Conservation (phyloP, 345 rosid genomes). For the Aquilaria yunnanensis region DNA sequence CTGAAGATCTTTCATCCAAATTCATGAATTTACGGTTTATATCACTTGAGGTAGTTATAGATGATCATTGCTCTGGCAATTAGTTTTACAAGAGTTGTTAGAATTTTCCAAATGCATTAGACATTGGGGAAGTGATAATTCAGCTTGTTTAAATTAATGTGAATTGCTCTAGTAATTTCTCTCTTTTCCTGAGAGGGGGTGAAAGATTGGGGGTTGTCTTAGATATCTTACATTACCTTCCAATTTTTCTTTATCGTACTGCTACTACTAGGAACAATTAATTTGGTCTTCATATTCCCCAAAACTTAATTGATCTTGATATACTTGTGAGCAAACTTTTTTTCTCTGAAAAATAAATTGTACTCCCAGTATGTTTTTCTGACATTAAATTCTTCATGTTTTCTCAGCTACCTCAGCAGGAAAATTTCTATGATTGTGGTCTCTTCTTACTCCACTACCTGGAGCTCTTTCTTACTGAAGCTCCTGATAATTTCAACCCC, state of each 20-base stretch:
- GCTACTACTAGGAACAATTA: not conserved
- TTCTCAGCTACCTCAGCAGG: constrained; percentile 95
- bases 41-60: constrained; percentile 68
- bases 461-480: constrained; percentile 84
- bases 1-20: constrained; percentile 60
- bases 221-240: not conserved
- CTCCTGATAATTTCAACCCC: constrained; percentile 70
- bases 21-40: constrained; percentile 89
- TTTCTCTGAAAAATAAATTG: not conserved
- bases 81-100: constrained; percentile 10
- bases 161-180: not conserved
- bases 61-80: constrained; percentile 8
- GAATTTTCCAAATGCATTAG: not conserved
- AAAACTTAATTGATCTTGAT: too few relatives aligned
- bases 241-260: not conserved
- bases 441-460: constrained; percentile 91
- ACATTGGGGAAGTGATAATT: too few relatives aligned
- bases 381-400: constrained; percentile 23
- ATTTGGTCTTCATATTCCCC: too few relatives aligned
- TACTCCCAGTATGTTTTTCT: constrained; percentile 11
- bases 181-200: not conserved
- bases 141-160: not conserved
- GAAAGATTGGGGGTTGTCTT: not conserved
- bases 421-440: constrained; percentile 93
- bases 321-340: not conserved